Conservation (phyloP, 2,329 filamentous ascomycete species). For the Diaporthe citriasiana region DNA sequence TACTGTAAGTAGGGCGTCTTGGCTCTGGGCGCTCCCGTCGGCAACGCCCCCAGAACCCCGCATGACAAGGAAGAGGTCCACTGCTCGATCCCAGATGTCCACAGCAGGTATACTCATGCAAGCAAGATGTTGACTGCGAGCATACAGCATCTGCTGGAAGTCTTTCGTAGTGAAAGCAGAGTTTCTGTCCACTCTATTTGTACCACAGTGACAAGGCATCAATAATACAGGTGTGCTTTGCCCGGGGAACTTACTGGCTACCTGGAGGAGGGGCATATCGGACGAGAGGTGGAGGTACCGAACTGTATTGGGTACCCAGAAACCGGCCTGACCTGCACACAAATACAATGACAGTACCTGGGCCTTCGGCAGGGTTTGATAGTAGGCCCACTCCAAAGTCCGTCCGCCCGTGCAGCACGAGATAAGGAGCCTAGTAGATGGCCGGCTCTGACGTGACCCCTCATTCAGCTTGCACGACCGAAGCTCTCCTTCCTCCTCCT, state of each 20-base stretch:
- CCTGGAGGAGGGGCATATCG: neutral
- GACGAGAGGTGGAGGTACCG: neutral
- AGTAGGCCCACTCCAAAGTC: neutral
- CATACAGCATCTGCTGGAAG: neutral
- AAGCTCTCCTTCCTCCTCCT: neutral
- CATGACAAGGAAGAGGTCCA: neutral
- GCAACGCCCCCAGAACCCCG: neutral
- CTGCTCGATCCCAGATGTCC: neutral
- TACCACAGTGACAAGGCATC: neutral
- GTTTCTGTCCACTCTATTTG: neutral
- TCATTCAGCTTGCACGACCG: conserved; percentile 7
- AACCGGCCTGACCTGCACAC: neutral
- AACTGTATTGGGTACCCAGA: too few relatives aligned
- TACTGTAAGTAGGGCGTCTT: conserved; percentile 2
- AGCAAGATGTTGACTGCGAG: neutral
- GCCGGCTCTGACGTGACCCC: conserved; percentile 13
- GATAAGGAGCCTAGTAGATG: neutral
- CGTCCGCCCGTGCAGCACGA: neutral
- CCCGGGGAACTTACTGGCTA: neutral
- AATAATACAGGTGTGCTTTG: neutral
- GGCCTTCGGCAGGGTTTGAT: neutral
- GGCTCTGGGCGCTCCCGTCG: conserved; percentile 17
- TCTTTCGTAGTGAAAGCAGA: neutral
- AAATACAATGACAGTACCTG: neutral
- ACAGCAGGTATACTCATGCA: neutral